Conservation (phyloP, 805 yeast genomes). For the Metschnikowia amazonensis region DNA sequence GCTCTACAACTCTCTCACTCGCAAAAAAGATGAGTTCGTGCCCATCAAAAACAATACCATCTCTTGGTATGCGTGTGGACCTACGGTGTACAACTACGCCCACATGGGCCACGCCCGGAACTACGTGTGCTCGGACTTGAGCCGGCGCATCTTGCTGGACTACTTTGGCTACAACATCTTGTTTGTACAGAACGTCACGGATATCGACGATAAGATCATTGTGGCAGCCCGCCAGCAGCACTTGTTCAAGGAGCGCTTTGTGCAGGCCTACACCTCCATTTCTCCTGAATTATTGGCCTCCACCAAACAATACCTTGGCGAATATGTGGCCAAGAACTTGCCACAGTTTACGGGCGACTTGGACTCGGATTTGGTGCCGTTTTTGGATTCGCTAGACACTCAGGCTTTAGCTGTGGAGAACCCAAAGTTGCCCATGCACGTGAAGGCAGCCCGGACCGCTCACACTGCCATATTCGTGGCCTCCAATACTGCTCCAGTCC, state of each 20-base stretch:
- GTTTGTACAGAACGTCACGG: slow-evolving; percentile 97
- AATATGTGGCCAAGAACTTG: slow-evolving; percentile 54
- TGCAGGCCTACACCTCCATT: slow-evolving; percentile 25
- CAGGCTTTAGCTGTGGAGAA: slow-evolving; percentile 48
- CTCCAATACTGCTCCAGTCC: too few species aligned
- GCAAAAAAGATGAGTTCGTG: slow-evolving; percentile 73
- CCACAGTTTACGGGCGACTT: slow-evolving; percentile 36
- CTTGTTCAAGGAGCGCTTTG: slow-evolving; percentile 60
- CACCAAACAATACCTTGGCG: slow-evolving; percentile 42
- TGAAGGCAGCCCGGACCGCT: slow-evolving; percentile 58
- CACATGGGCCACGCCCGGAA: slow-evolving; percentile 99
- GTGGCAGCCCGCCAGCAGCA: slow-evolving; percentile 88
- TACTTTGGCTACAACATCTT: slow-evolving; percentile 86
- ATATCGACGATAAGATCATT: slow-evolving; percentile 95
- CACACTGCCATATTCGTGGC: slow-evolving; percentile 42
- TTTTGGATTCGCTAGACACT: slow-evolving; percentile 51
- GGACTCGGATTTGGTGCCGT: slow-evolving; percentile 41
- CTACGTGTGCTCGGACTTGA: slow-evolving; percentile 90
- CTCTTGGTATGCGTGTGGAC: slow-evolving; percentile 97
- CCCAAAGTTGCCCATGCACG: slow-evolving; percentile 88
- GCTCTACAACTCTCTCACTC: slow-evolving; percentile 78
- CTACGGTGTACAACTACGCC: slow-evolving; percentile 92
- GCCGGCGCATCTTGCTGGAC: slow-evolving; percentile 82
- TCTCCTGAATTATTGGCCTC: slow-evolving; percentile 35
- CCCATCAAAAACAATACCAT: slow-evolving; percentile 65